Base-by-base conservation (phyloP, 2,329 filamentous ascomycete species). In the Chalara sp. region DNA sequence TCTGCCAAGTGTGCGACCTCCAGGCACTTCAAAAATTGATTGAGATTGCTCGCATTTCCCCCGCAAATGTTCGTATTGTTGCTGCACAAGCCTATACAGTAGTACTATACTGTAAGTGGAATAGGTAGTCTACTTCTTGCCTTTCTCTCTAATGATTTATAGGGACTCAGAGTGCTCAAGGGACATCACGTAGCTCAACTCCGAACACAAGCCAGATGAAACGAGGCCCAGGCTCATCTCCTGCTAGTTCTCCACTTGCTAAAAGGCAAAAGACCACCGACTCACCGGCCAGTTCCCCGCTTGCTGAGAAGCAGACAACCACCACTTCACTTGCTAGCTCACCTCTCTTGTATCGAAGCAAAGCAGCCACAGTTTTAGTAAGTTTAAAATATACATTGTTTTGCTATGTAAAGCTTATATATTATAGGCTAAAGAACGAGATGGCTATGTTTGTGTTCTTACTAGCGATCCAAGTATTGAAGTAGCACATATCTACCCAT, bases 401-500 rank as follows among this genome's bases (percentile, higher is more conserved):
- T 21, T 21, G 3, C 21, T 21, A 21, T 21, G 21, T 21, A 21
- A 21, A 21, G 21, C 21, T 21, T 21, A 21, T 21, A 21, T 21
- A 21, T 21, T 21, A 2, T 21, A 21, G 46, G 50, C 51, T 37
- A 21, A 42, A 44, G n/a, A 47, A 32, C 37, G 53, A 53, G 53
- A 55, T 40, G 37, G 21, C 29, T 33, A 8, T 40, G 6, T 41
- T 21, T 55, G 53, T 53, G 53, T 55, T 30, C 44, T 55, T 39
- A 55, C 53, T 32, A 31, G 28, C 6, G 31, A 33, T 30, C 5
- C 4, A 10, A 5, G 28, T 7, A 47, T 47, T 11, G 46, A 57
- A 31, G 48, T 52, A 10, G 49, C 50, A n/a, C 46, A 57, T 40
- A 57, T 57, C 7, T 57, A 53, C 39, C 55, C 55, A n/a, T 51